These are phyloP conservation scores for Mucor piriformis DNA, from an alignment of 371 early-diverging fungal species.

Conservation along the genomic window DNA sequence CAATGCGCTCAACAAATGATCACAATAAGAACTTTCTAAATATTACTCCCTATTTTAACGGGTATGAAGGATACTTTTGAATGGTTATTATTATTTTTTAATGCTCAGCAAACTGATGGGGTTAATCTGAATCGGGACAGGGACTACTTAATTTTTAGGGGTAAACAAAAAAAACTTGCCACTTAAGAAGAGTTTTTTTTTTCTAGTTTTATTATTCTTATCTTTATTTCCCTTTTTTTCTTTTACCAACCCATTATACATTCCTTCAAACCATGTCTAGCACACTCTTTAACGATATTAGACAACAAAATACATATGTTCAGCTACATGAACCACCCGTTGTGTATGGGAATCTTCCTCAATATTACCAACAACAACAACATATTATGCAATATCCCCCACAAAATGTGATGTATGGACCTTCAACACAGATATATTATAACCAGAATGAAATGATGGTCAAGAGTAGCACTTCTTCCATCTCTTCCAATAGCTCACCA, in stretches of 20 bases:
- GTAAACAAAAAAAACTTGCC: slow-evolving; percentile 4
- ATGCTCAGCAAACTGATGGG: slow-evolving; percentile 7
- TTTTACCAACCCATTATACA: background rate
- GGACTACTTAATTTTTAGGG: slow-evolving; percentile 7
- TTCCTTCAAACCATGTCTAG: background rate
- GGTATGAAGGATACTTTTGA: background rate
- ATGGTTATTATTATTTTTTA: background rate
- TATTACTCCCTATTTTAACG: background rate
- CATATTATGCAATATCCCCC: background rate
- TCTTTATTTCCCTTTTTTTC: background rate
- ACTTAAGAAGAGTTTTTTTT: background rate
- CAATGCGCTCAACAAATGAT: no score
- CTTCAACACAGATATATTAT: background rate
- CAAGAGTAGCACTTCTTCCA: background rate
- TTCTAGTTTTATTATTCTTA: background rate
- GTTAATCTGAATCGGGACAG: slow-evolving; percentile 9
- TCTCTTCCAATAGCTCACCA: background rate
- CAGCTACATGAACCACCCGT: slow-evolving; percentile 4
- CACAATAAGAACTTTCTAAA: background rate
- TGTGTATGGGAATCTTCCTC: slow-evolving; percentile 7
- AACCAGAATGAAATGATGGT: background rate
- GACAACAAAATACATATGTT: background rate
- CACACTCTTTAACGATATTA: background rate
- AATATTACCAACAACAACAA: slow-evolving; percentile 1
- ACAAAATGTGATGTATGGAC: background rate